Conservation (phyloP, 2,329 filamentous ascomycete species). For the Fusarium tricinctum region DNA sequence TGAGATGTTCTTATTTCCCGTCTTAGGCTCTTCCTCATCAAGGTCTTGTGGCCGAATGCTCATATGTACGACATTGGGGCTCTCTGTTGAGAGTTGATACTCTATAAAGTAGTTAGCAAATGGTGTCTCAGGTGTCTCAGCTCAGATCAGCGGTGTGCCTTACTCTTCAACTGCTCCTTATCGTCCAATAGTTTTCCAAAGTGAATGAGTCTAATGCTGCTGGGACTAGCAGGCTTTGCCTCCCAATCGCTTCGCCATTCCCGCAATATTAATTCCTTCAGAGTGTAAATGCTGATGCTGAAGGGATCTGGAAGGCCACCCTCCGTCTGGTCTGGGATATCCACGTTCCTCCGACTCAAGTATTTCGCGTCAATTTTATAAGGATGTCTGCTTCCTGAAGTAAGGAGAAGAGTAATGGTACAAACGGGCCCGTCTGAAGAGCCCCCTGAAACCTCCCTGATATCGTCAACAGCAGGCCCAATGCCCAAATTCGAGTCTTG, state of each 20-base stretch:
- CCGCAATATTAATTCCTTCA: conserved; percentile 93
- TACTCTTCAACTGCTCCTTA: conserved; percentile 87
- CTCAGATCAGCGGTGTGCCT: conserved; percentile 48
- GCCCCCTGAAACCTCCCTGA: conserved; percentile 54
- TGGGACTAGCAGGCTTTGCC: conserved; percentile 84
- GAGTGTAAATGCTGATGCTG: conserved; percentile 90
- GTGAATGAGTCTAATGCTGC: conserved; percentile 89
- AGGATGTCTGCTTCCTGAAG: conserved; percentile 85
- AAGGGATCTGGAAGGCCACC: conserved; percentile 79
- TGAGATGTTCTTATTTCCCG: conserved; percentile 67
- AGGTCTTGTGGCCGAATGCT: conserved; percentile 89
- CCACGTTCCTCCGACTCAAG: conserved; percentile 82
- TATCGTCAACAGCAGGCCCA: conserved; percentile 60
- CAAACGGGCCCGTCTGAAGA: conserved; percentile 63
- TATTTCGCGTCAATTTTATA: conserved; percentile 93
- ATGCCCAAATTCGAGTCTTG: conserved; percentile 59
- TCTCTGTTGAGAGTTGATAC: conserved; percentile 80
- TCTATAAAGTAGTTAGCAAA: conserved; percentile 67
- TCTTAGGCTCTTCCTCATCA: conserved; percentile 83
- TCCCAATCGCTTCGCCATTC: conserved; percentile 98
- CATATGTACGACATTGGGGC: conserved; percentile 93
- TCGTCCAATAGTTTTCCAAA: conserved; percentile 94
- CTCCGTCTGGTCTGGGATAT: conserved; percentile 75
- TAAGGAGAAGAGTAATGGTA: conserved; percentile 86
- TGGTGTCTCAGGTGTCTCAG: neutral